Percentiles rank a stretch among this genome's conserved stretches.
phyloP scores from a whole-genome alignment of 2,329 filamentous ascomycete species.

The Sporothrix globosa region DNA sequence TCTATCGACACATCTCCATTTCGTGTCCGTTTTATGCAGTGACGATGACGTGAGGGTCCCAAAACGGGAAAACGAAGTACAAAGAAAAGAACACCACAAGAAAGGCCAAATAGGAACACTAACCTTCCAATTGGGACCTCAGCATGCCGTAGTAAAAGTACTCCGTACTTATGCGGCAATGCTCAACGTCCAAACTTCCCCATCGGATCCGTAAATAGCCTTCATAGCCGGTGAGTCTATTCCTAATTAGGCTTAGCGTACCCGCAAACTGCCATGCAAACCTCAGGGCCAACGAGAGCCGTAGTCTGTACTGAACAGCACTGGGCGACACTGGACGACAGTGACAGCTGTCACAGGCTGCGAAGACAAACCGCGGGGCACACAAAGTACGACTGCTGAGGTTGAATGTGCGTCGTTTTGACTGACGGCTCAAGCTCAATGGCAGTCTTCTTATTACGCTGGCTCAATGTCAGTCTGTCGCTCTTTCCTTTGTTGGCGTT shows the following conservation, averaged over 20 bases:
- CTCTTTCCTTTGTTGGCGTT: background rate
- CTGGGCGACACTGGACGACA: background rate
- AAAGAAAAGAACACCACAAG: background rate
- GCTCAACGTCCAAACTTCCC: constrained; percentile 38
- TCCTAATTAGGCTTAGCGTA: constrained; percentile 27
- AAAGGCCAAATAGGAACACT: background rate
- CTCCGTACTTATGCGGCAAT: background rate
- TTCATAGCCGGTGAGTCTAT: constrained; percentile 26
- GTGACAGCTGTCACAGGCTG: background rate
- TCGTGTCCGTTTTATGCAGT: background rate
- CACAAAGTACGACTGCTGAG: too few relatives aligned
- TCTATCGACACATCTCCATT: background rate
- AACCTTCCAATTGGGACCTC: background rate
- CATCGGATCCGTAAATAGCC: constrained; percentile 39
- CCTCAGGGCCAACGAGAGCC: background rate
- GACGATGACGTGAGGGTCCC: constrained; percentile 4
- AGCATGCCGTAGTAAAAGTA: background rate
- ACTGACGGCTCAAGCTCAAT: background rate
- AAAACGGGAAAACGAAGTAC: background rate
- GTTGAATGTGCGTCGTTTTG: too few relatives aligned
- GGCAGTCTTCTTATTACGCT: background rate
- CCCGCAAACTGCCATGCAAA: constrained; percentile 16
- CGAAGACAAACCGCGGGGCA: background rate
- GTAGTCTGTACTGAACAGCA: too few relatives aligned
- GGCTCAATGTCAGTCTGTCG: background rate